A percentile compares a stretch with the other conserved stretches of the same genome.
Conservation (phyloP, 108 stramenopile genomes). For the Seminavis robusta region DNA sequence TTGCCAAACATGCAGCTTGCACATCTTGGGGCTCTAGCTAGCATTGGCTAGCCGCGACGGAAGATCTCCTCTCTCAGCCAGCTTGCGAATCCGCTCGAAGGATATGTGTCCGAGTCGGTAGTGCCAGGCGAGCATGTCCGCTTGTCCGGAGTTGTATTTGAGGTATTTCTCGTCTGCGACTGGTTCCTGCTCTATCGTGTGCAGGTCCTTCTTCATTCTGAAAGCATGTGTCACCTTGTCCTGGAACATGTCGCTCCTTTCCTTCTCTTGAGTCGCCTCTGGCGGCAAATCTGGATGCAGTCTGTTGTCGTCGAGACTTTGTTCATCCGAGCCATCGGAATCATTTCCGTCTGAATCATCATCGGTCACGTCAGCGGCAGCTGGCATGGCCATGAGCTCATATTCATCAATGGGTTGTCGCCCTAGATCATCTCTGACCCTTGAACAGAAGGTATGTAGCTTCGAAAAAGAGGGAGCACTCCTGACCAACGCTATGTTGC, state of each 20-base stretch:
- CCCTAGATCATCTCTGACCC: too few relatives aligned
- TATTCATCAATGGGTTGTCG: too few relatives aligned
- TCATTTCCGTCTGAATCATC: too few relatives aligned
- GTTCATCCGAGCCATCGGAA: too few relatives aligned
- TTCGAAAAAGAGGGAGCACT: too few relatives aligned
- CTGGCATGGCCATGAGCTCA: too few relatives aligned
- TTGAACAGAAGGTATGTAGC: too few relatives aligned
- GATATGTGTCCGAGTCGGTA: constrained; percentile 21
- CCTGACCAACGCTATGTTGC: too few relatives aligned
- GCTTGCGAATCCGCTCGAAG: constrained; percentile 9
- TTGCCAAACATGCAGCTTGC: constrained; percentile 17
- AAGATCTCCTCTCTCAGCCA: constrained; percentile 30
- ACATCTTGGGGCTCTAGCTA: constrained; percentile 23
- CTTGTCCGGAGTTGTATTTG: constrained; percentile 2
- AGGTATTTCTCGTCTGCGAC: neutral
- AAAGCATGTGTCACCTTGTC: neutral
- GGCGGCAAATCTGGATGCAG: neutral
- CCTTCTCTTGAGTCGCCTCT: too few relatives aligned
- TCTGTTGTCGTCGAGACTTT: too few relatives aligned
- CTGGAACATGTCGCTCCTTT: neutral
- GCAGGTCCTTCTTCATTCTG: too few relatives aligned
- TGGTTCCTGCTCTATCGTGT: neutral
- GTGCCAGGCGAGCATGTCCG: constrained; percentile 27
- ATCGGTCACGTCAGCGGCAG: too few relatives aligned
- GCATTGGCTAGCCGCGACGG: constrained; percentile 22